These are phyloP conservation scores for Eucalyptus globulus DNA, from an alignment of 345 rosid species.

Conservation along the genomic window DNA sequence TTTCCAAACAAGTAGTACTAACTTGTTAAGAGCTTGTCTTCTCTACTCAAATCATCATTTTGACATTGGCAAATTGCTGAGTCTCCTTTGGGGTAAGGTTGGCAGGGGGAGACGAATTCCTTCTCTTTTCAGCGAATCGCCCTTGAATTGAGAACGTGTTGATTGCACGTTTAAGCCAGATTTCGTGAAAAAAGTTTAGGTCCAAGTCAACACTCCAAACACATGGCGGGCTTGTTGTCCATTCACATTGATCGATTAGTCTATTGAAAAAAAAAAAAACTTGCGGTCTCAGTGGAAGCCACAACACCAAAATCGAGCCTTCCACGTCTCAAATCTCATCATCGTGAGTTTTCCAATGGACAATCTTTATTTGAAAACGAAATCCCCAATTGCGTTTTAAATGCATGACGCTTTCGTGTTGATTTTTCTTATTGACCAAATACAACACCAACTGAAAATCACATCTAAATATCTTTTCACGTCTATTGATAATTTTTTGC, in stretches of 20 bases:
- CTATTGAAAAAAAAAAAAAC: neutral
- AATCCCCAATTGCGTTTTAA: neutral
- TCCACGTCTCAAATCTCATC: neutral
- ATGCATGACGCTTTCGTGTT: neutral
- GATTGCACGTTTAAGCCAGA: neutral
- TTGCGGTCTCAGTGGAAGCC: neutral
- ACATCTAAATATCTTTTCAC: neutral
- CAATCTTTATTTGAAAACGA: neutral
- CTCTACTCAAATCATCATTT: neutral
- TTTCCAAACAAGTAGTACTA: neutral
- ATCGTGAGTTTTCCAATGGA: neutral
- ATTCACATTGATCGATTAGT: neutral
- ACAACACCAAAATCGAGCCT: neutral
- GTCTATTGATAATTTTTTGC: accelerated
- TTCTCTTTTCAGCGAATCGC: neutral
- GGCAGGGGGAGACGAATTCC: neutral
- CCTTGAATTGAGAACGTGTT: neutral
- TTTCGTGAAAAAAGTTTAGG: neutral
- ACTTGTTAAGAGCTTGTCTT: neutral
- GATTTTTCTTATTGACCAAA: neutral
- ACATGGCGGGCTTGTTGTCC: neutral
- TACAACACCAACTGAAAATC: neutral
- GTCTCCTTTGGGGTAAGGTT: neutral
- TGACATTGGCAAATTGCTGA: neutral
- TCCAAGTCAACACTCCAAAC: neutral